phyloP scores from a whole-genome alignment of 345 rosid genomes.

The Alliaria petiolata region DNA sequence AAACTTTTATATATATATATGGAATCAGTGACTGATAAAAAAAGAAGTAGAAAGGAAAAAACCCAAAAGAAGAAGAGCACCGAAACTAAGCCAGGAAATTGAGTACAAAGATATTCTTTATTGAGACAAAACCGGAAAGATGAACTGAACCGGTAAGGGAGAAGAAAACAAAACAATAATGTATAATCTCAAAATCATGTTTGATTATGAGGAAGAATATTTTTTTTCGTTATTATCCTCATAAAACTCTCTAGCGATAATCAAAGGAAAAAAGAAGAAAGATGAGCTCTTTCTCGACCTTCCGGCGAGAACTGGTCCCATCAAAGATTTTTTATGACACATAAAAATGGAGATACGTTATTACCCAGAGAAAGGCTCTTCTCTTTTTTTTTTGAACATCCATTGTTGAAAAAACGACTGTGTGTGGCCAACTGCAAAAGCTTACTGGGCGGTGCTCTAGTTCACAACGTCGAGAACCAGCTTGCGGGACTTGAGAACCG shows the following conservation, averaged over 20 bases:
- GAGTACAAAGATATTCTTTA: conserved; percentile 7
- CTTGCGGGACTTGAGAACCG: conserved; percentile 83
- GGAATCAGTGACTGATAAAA: neutral
- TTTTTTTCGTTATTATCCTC: conserved; percentile 27
- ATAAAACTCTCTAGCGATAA: conserved; percentile 8
- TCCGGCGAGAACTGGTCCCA: conserved; percentile 21
- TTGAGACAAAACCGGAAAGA: conserved; percentile 1
- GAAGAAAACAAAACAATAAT: conserved; percentile 9
- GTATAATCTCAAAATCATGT: conserved; percentile 19
- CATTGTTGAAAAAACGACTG: conserved; percentile 15
- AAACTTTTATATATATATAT: too few relatives aligned
- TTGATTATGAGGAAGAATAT: conserved; percentile 3
- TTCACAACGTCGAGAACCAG: conserved; percentile 88
- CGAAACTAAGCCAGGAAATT: neutral
- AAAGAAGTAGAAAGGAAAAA: neutral
- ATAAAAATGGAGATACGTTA: conserved; percentile 31
- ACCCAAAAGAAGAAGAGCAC: neutral
- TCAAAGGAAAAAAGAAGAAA: neutral
- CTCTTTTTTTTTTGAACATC: conserved; percentile 11
- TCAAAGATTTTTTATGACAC: conserved; percentile 27
- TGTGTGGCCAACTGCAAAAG: conserved; percentile 3
- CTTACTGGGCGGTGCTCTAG: conserved; percentile 32
- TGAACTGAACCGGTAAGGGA: neutral
- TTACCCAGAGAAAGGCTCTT: conserved; percentile 29
- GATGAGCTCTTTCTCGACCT: conserved; percentile 24